Conservation (phyloP, 192 early-diverging fungal genomes). For the Rhizophagus clarus region DNA sequence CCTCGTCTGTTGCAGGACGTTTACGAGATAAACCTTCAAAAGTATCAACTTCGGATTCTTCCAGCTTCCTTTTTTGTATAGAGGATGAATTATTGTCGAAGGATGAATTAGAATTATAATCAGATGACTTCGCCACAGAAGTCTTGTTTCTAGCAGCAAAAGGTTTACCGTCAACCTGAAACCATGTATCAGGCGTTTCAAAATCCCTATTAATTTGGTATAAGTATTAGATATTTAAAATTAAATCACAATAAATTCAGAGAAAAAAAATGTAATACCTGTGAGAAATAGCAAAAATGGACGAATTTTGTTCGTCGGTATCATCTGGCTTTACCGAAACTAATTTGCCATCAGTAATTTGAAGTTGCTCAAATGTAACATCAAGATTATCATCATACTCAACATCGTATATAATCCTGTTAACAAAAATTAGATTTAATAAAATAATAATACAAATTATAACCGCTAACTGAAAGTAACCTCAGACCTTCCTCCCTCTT, state of each 20-base stretch:
- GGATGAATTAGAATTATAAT: neutral
- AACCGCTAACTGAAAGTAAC: neutral
- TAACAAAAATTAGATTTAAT: neutral
- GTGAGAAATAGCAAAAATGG: slow-evolving; percentile 30
- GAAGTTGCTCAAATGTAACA: slow-evolving; percentile 59
- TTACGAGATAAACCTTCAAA: neutral
- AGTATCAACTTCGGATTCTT: slow-evolving; percentile 1
- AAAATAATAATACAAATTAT: neutral
- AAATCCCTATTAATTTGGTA: slow-evolving; percentile 6
- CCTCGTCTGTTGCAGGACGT: neutral
- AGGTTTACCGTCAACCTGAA: slow-evolving; percentile 22
- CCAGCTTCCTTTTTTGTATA: slow-evolving; percentile 16
- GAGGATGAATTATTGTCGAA: neutral
- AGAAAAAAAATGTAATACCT: neutral
- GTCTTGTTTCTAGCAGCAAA: neutral
- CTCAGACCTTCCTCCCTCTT: slow-evolving; percentile 50
- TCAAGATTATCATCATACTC: slow-evolving; percentile 85
- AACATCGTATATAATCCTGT: slow-evolving; percentile 81
- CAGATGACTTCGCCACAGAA: too few relatives aligned
- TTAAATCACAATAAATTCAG: neutral
- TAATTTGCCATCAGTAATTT: slow-evolving; percentile 58
- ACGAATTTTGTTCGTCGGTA: slow-evolving; percentile 43
- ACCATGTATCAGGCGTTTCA: slow-evolving; percentile 22
- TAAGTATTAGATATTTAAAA: neutral
- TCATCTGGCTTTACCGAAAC: slow-evolving; percentile 65